Evolutionary conservation across 192 early-diverging fungal species (phyloP).

Genomic region (Dissophora globulifera): DNA sequence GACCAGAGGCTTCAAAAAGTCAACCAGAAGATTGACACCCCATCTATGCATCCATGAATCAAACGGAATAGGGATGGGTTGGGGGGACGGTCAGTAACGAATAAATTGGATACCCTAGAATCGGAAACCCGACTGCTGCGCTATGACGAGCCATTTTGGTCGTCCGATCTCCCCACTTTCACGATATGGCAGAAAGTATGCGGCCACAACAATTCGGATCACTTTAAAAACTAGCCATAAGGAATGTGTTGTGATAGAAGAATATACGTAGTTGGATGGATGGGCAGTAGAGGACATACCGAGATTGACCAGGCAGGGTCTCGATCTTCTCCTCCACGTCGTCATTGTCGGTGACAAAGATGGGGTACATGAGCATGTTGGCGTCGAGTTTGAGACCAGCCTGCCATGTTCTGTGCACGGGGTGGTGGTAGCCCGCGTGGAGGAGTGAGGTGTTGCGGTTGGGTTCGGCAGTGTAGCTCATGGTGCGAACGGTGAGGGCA

Average conservation of each 20-base stretch:
- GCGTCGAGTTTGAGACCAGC: constrained; percentile 73
- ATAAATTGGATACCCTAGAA: too few species aligned
- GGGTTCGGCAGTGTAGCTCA: constrained; percentile 43
- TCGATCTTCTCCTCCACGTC: constrained; percentile 81
- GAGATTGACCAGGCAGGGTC: constrained; percentile 88
- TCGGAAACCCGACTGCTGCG: too few species aligned
- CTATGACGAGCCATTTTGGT: too few species aligned
- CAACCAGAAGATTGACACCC: constrained; percentile 84
- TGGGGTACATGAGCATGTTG: constrained; percentile 87
- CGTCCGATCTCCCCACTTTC: too few species aligned
- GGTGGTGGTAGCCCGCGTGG: constrained; percentile 89
- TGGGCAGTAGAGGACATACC: constrained; percentile 51
- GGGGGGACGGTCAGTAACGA: too few species aligned
- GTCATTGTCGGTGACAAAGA: constrained; percentile 90
- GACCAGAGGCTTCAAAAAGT: constrained; percentile 82
- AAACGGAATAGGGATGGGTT: too few species aligned
- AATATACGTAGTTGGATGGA: not conserved
- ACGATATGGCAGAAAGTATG: too few species aligned
- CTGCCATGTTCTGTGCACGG: constrained; percentile 85
- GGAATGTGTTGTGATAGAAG: too few species aligned
- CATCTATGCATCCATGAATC: constrained; percentile 36
- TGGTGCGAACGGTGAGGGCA: too few species aligned
- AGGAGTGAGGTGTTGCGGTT: constrained; percentile 73
- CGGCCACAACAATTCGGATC: too few species aligned
- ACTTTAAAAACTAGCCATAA: too few species aligned